Evolutionary conservation across 2,329 filamentous ascomycete species (phyloP), one percentile per base, ranked within the genome.

Genomic region (Venturia nashicola): DNA sequence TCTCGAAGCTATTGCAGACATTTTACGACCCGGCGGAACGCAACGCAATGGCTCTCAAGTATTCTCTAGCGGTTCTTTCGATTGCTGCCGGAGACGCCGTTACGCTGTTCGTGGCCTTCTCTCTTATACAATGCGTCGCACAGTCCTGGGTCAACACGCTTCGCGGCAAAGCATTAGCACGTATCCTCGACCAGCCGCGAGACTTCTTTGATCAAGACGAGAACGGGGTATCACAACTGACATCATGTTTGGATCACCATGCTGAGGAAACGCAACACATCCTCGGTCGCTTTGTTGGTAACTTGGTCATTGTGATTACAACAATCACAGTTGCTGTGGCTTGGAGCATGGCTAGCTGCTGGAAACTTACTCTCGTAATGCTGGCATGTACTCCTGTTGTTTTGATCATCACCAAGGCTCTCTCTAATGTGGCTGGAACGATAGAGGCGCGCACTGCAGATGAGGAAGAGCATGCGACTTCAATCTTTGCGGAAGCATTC

Each of bases 191-290:
- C 46, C 93, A 97, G 70, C 88, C 90, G 0, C 86, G 83, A 66
- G 75, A 82, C 5, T 97, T 91, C 87, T 96, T 96, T 68, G 86
- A 91, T 67, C 77, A 81, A 61, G 79, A 87, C 1, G 78, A 80
- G 42, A 89, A 94, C 72, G 83, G 82, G 0, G 77, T 87, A 0
- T 78, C 80, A 0, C 79, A 80, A 1, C 79, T 97, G 51, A 85
- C 81, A 0, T 86, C 90, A 66, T 87, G 83, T 55, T 80, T 97
- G 0, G 90, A 96, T 69, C 83, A 88, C 18, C 89, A 90, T 69
- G 89, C 88, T 0, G 91, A 97, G 72, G 91, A 96, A 71, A 92
- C 94, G 83, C 83, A 89, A 9, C 91, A 90, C 68, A 77, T 97
- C 0, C 80, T 96, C 0, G 88, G 89, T 1, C 83, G 88, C 1